These are phyloP conservation scores for Teunomyces funiuensis DNA, from an alignment of 805 yeast genomes.

Conservation along the genomic window DNA sequence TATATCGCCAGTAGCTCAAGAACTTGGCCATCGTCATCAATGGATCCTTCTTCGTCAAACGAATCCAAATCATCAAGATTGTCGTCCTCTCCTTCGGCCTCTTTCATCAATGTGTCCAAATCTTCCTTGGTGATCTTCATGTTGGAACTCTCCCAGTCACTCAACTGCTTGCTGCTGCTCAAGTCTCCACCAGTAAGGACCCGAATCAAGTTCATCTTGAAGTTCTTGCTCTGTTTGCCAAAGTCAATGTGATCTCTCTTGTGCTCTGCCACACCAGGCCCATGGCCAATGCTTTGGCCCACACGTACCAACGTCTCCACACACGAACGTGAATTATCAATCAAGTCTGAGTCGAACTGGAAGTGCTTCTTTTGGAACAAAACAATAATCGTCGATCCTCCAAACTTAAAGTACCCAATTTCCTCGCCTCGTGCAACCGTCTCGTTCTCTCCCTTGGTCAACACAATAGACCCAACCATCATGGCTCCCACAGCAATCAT, in stretches of 20 bases:
- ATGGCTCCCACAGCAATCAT: slow-evolving; percentile 91
- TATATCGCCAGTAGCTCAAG: not conserved
- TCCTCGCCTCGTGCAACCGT: slow-evolving; percentile 70
- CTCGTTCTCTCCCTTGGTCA: slow-evolving; percentile 65
- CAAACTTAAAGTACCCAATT: slow-evolving; percentile 92
- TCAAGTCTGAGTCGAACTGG: slow-evolving; percentile 71
- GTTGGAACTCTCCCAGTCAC: slow-evolving; percentile 40
- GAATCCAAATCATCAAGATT: slow-evolving; percentile 14
- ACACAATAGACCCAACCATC: slow-evolving; percentile 94
- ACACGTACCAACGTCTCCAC: slow-evolving; percentile 84
- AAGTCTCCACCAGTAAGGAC: slow-evolving; percentile 58
- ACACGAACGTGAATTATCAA: slow-evolving; percentile 61
- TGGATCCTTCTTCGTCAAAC: slow-evolving; percentile 11
- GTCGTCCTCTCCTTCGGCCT: slow-evolving; percentile 11
- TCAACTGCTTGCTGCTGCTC: slow-evolving; percentile 27
- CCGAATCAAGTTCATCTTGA: slow-evolving; percentile 51
- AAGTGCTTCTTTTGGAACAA: slow-evolving; percentile 55
- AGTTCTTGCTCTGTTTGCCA: slow-evolving; percentile 45
- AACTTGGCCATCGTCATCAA: slow-evolving; percentile 16
- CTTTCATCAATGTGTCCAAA: slow-evolving; percentile 16
- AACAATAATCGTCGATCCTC: slow-evolving; percentile 84
- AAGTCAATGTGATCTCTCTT: slow-evolving; percentile 48
- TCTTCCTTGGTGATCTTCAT: slow-evolving; percentile 24
- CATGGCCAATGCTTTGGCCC: slow-evolving; percentile 91
- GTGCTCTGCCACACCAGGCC: slow-evolving; percentile 48